Percentiles rank a stretch among this genome's conserved stretches.
Conservation (phyloP, 1,284 basidiomycete genomes). For the Austroboletus niveus region DNA sequence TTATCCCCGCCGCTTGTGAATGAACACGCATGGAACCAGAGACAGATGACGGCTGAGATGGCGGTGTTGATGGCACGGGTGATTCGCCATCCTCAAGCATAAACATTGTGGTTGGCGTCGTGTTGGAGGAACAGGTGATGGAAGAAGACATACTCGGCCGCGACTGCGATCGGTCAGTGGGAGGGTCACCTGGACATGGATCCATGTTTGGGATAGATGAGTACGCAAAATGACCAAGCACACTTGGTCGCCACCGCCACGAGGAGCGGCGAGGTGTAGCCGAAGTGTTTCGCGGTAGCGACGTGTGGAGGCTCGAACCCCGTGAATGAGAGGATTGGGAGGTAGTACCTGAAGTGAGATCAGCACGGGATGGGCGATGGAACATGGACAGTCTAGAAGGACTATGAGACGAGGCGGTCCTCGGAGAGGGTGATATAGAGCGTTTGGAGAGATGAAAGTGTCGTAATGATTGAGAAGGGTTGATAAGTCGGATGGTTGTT, state of each 20-base stretch:
- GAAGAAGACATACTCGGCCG: slow-evolving; percentile 68
- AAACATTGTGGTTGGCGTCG: slow-evolving; percentile 39
- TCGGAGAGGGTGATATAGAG: slow-evolving; percentile 38
- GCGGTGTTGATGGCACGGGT: slow-evolving; percentile 39
- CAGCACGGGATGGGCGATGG: slow-evolving; percentile 38
- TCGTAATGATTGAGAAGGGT: slow-evolving; percentile 52
- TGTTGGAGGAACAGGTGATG: slow-evolving; percentile 52
- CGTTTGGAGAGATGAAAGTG: slow-evolving; percentile 53
- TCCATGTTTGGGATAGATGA: slow-evolving; percentile 40
- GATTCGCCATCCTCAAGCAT: slow-evolving; percentile 27
- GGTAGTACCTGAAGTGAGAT: slow-evolving; percentile 30
- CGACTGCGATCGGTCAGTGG: slow-evolving; percentile 53
- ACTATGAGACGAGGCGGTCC: slow-evolving; percentile 35
- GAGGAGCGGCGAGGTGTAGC: slow-evolving; percentile 27
- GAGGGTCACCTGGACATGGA: slow-evolving; percentile 39
- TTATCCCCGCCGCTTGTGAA: slow-evolving; percentile 32
- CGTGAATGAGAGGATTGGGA: slow-evolving; percentile 39
- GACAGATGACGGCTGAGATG: slow-evolving; percentile 44
- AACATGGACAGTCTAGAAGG: slow-evolving; percentile 46
- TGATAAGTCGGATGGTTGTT: slow-evolving; percentile 42
- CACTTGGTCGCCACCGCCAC: slow-evolving; percentile 56
- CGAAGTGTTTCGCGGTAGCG: slow-evolving; percentile 19
- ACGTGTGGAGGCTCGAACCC: slow-evolving; percentile 43
- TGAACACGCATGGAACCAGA: slow-evolving; percentile 49
- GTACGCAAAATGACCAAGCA: slow-evolving; percentile 56